phyloP scores from a whole-genome alignment of 2,329 filamentous ascomycete species.

The Alternaria gansuensis region DNA sequence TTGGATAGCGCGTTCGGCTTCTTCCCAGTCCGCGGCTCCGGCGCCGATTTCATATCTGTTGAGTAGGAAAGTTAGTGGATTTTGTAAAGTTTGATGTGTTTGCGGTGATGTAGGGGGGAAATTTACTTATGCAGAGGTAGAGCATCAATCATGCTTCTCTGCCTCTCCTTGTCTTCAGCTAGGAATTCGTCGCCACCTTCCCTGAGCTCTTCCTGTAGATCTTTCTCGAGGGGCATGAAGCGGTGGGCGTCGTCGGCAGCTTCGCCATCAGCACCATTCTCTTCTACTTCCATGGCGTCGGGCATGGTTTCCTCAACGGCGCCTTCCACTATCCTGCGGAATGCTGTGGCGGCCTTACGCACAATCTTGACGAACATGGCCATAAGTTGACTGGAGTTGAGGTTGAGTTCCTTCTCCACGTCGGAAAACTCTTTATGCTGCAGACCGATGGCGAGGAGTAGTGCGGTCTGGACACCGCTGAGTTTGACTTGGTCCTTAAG shows the following conservation, averaged over 20 bases:
- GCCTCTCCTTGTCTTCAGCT: constrained; percentile 73
- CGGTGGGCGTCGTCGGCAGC: constrained; percentile 65
- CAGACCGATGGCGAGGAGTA: constrained; percentile 85
- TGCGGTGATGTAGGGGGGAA: background rate
- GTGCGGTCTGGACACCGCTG: constrained; percentile 82
- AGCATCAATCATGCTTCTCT: constrained; percentile 88
- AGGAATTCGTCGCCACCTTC: constrained; percentile 82
- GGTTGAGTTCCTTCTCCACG: constrained; percentile 77
- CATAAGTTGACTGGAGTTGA: constrained; percentile 80
- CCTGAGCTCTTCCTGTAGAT: constrained; percentile 81
- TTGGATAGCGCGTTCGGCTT: constrained; percentile 76
- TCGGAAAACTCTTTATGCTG: constrained; percentile 88
- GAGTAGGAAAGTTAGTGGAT: constrained; percentile 9
- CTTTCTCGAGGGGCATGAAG: constrained; percentile 74
- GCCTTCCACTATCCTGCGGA: constrained; percentile 76
- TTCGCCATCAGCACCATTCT: constrained; percentile 64
- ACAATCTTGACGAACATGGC: constrained; percentile 98
- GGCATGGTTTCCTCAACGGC: constrained; percentile 64
- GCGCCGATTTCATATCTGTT: constrained; percentile 58
- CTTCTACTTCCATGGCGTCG: constrained; percentile 53
- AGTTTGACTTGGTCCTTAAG: constrained; percentile 74
- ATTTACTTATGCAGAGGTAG: constrained; percentile 85
- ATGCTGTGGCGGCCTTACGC: constrained; percentile 82
- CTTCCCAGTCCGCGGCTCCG: constrained; percentile 63
- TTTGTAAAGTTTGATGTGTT: background rate